Conservation (phyloP, 1,139 yeast genomes). For the Pichia sp. region DNA sequence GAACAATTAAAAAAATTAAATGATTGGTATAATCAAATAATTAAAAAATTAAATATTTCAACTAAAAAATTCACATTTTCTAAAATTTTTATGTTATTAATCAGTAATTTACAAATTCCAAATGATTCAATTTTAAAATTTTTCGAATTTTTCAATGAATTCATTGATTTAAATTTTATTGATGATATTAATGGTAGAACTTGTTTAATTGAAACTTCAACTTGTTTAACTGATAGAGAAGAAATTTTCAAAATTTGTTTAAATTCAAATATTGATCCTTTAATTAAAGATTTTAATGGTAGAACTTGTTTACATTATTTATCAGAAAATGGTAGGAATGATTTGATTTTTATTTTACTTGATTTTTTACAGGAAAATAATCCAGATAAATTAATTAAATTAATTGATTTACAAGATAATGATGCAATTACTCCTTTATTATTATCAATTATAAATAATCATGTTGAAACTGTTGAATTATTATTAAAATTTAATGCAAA, state of each 20-base stretch:
- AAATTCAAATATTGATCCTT: constrained; percentile 29
- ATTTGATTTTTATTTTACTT: constrained; percentile 41
- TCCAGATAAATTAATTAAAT: background rate
- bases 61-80: constrained; percentile 32
- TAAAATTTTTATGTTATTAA: constrained; percentile 56
- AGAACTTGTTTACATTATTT: constrained; percentile 87
- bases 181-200: constrained; percentile 38
- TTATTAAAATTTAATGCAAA: constrained; percentile 46
- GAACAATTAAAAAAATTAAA: constrained; percentile 22
- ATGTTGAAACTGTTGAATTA: constrained; percentile 47
- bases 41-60: constrained; percentile 22
- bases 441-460: constrained; percentile 66
- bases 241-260: constrained; percentile 32
- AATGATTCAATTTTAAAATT: constrained; percentile 43
- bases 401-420: constrained; percentile 51
- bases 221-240: constrained; percentile 26
- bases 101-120: constrained; percentile 45
- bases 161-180: constrained; percentile 34
- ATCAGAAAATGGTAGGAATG: constrained; percentile 58
- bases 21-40: constrained; percentile 27
- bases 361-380: constrained; percentile 6
- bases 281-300: constrained; percentile 58
- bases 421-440: constrained; percentile 77
- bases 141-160: constrained; percentile 36
- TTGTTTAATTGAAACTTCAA: constrained; percentile 43